A percentile compares a stretch with the other conserved stretches of the same genome.
phyloP scores from a whole-genome alignment of 2,329 filamentous ascomycete genomes.

The Alternaria postmessia region DNA sequence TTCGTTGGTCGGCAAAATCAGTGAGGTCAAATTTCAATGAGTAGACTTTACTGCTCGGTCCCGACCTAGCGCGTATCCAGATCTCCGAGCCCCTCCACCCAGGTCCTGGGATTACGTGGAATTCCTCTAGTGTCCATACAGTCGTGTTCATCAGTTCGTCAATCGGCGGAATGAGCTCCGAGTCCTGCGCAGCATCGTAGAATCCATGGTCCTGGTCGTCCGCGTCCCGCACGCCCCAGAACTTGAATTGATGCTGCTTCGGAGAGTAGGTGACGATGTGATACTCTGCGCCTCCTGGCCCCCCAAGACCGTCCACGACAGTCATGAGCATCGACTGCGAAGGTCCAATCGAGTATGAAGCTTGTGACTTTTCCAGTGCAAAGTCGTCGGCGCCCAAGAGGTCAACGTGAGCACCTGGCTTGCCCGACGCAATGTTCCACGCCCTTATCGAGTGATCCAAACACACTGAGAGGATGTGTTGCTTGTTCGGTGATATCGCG shows the following conservation, averaged over 20 bases:
- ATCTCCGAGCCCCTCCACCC: constrained; percentile 53
- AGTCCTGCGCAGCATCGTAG: constrained; percentile 73
- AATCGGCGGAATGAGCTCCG: constrained; percentile 69
- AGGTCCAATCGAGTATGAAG: constrained; percentile 78
- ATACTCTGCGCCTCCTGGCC: constrained; percentile 60
- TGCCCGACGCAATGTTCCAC: constrained; percentile 87
- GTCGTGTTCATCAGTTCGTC: constrained; percentile 60
- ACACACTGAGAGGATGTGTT: constrained; percentile 77
- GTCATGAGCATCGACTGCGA: constrained; percentile 79
- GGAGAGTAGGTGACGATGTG: constrained; percentile 86
- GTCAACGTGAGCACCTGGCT: constrained; percentile 78
- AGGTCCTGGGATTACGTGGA: constrained; percentile 51
- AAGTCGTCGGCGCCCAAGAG: constrained; percentile 68
- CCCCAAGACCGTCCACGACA: constrained; percentile 67
- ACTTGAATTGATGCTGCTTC: constrained; percentile 90
- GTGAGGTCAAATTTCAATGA: constrained; percentile 76
- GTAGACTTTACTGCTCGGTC: constrained; percentile 69
- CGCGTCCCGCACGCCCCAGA: constrained; percentile 79
- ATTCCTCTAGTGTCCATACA: constrained; percentile 61
- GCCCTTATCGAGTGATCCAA: constrained; percentile 88
- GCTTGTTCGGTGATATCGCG: constrained; percentile 56
- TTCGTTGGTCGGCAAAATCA: constrained; percentile 69
- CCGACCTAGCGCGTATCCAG: constrained; percentile 63
- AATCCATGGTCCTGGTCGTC: constrained; percentile 67
- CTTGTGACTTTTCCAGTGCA: constrained; percentile 71